Conservation (phyloP, 371 early-diverging fungal species). For the Apophysomyces trapeziformis region DNA sequence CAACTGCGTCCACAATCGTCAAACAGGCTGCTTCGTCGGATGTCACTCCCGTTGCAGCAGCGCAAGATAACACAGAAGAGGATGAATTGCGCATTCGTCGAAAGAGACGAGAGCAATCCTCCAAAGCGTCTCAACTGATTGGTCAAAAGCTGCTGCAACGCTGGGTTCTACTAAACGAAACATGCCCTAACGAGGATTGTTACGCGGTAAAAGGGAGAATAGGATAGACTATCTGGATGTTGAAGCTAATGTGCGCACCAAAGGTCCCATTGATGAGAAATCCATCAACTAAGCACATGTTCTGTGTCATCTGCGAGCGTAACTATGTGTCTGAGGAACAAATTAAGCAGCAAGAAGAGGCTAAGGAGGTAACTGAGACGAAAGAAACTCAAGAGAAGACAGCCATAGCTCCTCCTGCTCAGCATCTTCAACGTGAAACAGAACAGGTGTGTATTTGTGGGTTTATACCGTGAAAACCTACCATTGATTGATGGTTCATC, state of each 20-base stretch:
- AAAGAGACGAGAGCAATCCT: conserved; percentile 59
- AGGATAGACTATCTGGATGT: neutral
- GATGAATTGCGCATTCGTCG: conserved; percentile 27
- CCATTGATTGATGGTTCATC: conserved; percentile 5
- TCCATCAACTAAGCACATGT: conserved; percentile 58
- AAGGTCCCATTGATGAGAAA: conserved; percentile 68
- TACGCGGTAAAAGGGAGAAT: conserved; percentile 53
- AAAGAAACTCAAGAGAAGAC: neutral
- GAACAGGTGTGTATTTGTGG: neutral
- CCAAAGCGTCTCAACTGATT: conserved; percentile 64
- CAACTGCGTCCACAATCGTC: conserved; percentile 11
- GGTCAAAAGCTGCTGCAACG: conserved; percentile 72
- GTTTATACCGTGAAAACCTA: neutral
- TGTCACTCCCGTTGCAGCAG: neutral
- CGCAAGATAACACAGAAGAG: conserved; percentile 18
- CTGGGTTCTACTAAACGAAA: conserved; percentile 75
- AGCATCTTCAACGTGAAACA: neutral
- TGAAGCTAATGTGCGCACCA: neutral
- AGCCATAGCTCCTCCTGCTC: neutral
- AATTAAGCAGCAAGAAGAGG: conserved; percentile 11
- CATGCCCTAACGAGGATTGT: conserved; percentile 62
- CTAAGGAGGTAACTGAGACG: neutral
- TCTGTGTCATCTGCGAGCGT: conserved; percentile 71
- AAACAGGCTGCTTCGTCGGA: neutral
- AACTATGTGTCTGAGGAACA: conserved; percentile 36